Conservation (phyloP, 1,284 basidiomycete genomes). For the Malassezia vespertilionis region DNA sequence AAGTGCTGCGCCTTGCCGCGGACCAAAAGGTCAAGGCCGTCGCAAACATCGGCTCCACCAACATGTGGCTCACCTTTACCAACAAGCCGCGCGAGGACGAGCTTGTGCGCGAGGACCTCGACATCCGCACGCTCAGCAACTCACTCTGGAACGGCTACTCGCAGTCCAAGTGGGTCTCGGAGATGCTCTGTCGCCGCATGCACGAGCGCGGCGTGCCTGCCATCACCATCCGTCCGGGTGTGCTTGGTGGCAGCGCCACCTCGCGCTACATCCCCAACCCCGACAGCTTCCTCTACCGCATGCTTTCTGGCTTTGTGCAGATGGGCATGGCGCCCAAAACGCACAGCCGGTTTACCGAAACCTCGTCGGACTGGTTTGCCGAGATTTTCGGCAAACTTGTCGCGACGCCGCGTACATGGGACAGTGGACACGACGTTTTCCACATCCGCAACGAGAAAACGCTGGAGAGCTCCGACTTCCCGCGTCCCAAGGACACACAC, state of each 20-base stretch:
- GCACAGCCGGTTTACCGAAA: constrained; percentile 9
- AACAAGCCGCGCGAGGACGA: constrained; percentile 38
- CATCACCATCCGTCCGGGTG: constrained; percentile 45
- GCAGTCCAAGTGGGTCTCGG: constrained; percentile 48
- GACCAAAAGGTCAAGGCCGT: constrained; percentile 38
- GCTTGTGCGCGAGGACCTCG: constrained; percentile 32
- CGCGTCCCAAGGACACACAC: neutral
- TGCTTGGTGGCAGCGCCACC: constrained; percentile 41
- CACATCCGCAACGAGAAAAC: constrained; percentile 13
- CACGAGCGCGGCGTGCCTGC: constrained; percentile 39
- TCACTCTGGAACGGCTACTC: constrained; percentile 46
- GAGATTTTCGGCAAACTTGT: constrained; percentile 16
- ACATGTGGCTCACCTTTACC: constrained; percentile 44
- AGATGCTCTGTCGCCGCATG: constrained; percentile 42
- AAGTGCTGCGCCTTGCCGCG: constrained; percentile 46
- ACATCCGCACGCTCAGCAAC: constrained; percentile 32
- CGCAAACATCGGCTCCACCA: constrained; percentile 47
- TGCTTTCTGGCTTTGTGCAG: constrained; percentile 10
- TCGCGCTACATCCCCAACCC: constrained; percentile 13
- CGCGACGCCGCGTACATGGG: constrained; percentile 11
- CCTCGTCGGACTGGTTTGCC: constrained; percentile 17
- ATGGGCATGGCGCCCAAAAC: constrained; percentile 9
- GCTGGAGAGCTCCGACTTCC: constrained; percentile 2
- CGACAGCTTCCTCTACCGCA: constrained; percentile 19
- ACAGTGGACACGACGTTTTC: constrained; percentile 7